Evolutionary conservation across 148 eudicot species (phyloP), one percentile per base, ranked within the genome.

Genomic region (Persicaria tinctoria): DNA sequence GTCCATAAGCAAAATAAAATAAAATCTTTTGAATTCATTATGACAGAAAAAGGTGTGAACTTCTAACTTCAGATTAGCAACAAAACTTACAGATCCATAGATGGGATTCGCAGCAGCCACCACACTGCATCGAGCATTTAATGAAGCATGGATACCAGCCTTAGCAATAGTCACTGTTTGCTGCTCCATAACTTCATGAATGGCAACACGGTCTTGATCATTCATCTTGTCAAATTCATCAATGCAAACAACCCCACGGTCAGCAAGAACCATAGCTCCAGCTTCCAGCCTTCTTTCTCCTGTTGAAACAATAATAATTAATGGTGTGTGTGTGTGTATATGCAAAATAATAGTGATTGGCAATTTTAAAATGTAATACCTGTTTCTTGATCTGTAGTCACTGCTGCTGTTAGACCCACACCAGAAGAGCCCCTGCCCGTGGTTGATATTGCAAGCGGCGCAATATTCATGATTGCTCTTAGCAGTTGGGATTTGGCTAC

Each of bases 191-290:
- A 96, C 99, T 84, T 96, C 99, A 86, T 96, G 99, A 79, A 96
- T 96, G 72, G 99, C 95, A 80, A 96, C 99, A 79, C 99, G 99
- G 80, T 96, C 99, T 79, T 84, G 93, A 80, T 96, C 99, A 76
- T 89, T 96, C 99, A 96, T 96, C 84, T 96, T 96, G 85, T 96
- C 99, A 76, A 96, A 96, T 78, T 96, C 99, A 73, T 96, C 99
- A 82, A 96, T 96, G 75, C 99, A 96, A 76, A 96, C 93, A 76
- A 96, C 94, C 72, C 97, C 99, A 76, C 99, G 85, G 79, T 96
- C 99, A 81, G 99, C 99, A 82, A 96, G 97, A 81, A 96, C 99
- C 99, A 96, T 92, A 13, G 99, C 99, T 55, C 99, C 99, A 79
- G 99, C 97, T 87, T 96, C 99, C 57, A 96, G 83, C 83, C 99